Conservation (phyloP, 192 early-diverging fungal genomes). For the Podila minutissima region DNA sequence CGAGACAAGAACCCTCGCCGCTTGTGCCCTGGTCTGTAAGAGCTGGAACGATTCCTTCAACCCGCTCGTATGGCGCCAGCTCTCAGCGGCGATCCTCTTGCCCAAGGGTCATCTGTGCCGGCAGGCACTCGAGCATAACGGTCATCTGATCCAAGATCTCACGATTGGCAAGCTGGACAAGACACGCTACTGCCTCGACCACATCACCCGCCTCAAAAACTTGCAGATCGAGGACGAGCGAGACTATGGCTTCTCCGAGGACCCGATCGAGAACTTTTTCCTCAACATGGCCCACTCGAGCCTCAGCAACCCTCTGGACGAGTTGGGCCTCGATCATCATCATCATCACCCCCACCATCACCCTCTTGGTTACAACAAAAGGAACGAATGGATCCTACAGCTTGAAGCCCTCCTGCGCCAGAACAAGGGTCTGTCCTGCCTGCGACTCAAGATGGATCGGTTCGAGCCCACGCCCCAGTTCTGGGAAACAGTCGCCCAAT, state of each 20-base stretch:
- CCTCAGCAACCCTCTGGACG: neutral
- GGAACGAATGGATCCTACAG: constrained; percentile 1
- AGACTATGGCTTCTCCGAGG: neutral
- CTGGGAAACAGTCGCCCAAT: neutral
- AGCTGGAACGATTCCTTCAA: neutral
- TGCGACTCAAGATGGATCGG: constrained; percentile 16
- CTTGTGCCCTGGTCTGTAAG: neutral
- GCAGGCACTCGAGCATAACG: neutral
- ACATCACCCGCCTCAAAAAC: constrained; percentile 1
- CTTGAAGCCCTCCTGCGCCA: neutral
- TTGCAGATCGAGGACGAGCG: constrained; percentile 11
- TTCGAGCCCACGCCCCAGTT: constrained; percentile 12
- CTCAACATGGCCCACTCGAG: neutral
- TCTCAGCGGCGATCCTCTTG: neutral
- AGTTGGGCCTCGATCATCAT: neutral
- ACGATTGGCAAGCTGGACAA: neutral
- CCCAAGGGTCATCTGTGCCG: neutral
- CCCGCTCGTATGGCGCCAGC: neutral
- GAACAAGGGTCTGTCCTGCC: neutral
- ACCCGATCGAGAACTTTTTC: no score
- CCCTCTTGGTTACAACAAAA: neutral
- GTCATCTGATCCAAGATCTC: neutral
- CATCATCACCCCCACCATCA: neutral
- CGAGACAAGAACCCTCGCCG: neutral
- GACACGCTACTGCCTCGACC: neutral